Evolutionary conservation across 345 rosid species (phyloP).

Genomic region (Mallotus nudiflorus): DNA sequence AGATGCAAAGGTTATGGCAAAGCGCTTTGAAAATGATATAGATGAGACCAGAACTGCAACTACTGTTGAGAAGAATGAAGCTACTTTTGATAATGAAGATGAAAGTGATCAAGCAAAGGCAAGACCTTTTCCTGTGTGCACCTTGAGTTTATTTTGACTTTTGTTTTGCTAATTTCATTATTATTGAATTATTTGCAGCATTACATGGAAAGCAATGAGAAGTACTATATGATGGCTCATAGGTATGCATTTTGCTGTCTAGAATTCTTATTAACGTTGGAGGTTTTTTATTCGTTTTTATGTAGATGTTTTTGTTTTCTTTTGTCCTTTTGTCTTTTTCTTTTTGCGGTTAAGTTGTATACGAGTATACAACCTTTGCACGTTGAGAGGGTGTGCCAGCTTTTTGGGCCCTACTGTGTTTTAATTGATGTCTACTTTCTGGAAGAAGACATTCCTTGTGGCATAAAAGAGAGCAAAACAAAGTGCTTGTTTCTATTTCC

Average conservation of each 20-base stretch:
- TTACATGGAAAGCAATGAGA: slow-evolving; percentile 92
- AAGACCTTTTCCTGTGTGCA: slow-evolving; percentile 25
- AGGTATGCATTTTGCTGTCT: slow-evolving; percentile 43
- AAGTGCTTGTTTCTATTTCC: background rate
- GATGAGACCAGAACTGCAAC: slow-evolving; percentile 50
- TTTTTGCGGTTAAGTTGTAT: background rate
- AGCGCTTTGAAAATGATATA: slow-evolving; percentile 58
- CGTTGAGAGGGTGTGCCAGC: background rate
- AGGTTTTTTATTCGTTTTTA: background rate
- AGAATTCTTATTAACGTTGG: background rate
- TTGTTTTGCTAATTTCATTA: slow-evolving; percentile 8
- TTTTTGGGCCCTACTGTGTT: background rate
- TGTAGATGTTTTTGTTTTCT: background rate
- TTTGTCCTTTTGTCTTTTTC: background rate
- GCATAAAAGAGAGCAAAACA: background rate
- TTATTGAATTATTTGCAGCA: slow-evolving; percentile 54
- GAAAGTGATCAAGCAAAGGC: slow-evolving; percentile 92
- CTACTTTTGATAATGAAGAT: slow-evolving; percentile 71
- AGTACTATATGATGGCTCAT: slow-evolving; percentile 95
- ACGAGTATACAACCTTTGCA: background rate
- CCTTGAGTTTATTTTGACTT: slow-evolving; percentile 12
- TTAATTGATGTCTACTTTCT: background rate
- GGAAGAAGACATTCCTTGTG: background rate
- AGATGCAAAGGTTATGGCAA: slow-evolving; percentile 62
- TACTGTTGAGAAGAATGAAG: slow-evolving; percentile 57